Percentiles rank a stretch among this genome's conserved stretches.
These are phyloP conservation scores for Alternaria burnsii DNA, from an alignment of 2,329 filamentous ascomycete genomes.

Conservation along the genomic window DNA sequence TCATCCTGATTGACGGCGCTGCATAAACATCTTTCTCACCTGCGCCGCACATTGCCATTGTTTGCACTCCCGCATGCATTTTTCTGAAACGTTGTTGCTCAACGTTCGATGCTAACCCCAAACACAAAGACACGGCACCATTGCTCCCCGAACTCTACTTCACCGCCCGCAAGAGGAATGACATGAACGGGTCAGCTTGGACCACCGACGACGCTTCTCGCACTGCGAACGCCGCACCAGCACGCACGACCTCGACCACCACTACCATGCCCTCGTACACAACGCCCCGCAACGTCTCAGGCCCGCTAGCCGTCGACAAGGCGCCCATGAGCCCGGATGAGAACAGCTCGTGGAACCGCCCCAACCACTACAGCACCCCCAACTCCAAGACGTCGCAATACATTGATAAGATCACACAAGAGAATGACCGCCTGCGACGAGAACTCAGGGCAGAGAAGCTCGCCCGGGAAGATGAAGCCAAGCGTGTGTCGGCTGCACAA, in stretches of 20 bases:
- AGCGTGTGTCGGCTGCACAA: conserved; percentile 71
- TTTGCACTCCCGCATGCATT: conserved; percentile 10
- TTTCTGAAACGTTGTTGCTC: conserved; percentile 3
- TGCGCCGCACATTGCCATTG: conserved; percentile 17
- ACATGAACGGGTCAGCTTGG: conserved; percentile 40
- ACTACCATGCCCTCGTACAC: conserved; percentile 42
- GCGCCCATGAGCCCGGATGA: conserved; percentile 34
- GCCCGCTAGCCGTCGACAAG: conserved; percentile 45
- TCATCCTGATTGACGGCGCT: conserved; percentile 15
- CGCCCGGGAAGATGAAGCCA: conserved; percentile 73
- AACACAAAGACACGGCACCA: conserved; percentile 25
- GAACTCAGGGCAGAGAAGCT: conserved; percentile 61
- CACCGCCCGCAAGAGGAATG: conserved; percentile 29
- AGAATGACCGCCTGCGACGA: conserved; percentile 79
- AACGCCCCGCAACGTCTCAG: conserved; percentile 41
- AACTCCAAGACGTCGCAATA: conserved; percentile 50
- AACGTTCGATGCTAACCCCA: conserved; percentile 31
- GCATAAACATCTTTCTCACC: conserved; percentile 31
- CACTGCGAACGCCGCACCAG: conserved; percentile 24
- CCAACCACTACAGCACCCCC: conserved; percentile 40
- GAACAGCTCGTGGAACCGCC: conserved; percentile 38
- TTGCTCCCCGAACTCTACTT: conserved; percentile 33
- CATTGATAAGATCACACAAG: conserved; percentile 81
- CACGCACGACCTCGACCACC: conserved; percentile 15
- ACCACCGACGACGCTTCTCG: conserved; percentile 28